phyloP scores from a whole-genome alignment of 164 flowering plant genomes.

The Magnolia kwangsiensis region DNA sequence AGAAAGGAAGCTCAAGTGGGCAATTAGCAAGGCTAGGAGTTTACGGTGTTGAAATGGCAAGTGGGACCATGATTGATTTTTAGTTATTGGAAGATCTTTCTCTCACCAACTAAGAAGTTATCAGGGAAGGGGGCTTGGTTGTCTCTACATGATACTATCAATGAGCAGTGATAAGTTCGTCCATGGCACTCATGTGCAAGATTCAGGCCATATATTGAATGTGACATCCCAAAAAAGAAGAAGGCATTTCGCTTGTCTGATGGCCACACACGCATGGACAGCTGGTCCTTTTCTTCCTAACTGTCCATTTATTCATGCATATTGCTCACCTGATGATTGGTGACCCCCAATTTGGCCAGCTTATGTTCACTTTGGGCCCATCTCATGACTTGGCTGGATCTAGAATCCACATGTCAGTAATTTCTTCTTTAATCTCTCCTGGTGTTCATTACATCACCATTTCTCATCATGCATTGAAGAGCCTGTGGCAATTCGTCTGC shows the following conservation, averaged over 20 bases:
- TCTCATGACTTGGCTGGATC: not conserved
- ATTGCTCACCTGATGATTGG: too few relatives aligned
- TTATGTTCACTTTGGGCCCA: not conserved
- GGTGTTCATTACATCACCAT: not conserved
- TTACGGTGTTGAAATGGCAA: conserved; percentile 12
- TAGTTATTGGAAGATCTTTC: not conserved
- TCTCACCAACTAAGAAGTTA: not conserved
- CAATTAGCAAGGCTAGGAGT: conserved; percentile 36
- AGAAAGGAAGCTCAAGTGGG: conserved; percentile 36
- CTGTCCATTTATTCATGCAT: too few relatives aligned
- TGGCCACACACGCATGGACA: too few relatives aligned
- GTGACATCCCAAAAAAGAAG: too few relatives aligned
- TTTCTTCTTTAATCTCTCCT: not conserved
- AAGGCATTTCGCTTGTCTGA: too few relatives aligned
- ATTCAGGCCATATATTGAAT: too few relatives aligned
- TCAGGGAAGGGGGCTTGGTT: not conserved
- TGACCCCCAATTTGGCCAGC: not conserved
- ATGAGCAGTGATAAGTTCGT: too few relatives aligned
- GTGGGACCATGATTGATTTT: not conserved
- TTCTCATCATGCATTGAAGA: not conserved
- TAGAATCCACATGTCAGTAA: not conserved
- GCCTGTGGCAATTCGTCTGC: too few relatives aligned
- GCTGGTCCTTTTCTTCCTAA: too few relatives aligned
- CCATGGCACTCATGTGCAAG: too few relatives aligned
- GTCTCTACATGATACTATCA: too few relatives aligned